phyloP scores from a whole-genome alignment of 2,329 filamentous ascomycete genomes.

The Exophiala xenobiotica region DNA sequence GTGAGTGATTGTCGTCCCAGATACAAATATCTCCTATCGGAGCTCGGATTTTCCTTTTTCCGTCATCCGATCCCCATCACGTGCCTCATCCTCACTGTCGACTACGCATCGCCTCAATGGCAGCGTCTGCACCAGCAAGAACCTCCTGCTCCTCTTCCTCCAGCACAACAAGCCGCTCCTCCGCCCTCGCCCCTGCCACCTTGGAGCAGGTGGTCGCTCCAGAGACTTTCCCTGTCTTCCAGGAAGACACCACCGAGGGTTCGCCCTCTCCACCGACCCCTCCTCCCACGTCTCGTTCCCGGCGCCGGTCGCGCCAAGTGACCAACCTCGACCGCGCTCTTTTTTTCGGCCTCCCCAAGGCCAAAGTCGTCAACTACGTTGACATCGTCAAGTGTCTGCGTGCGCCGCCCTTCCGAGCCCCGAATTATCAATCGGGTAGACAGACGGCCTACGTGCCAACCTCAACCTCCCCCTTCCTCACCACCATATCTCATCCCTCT shows the following conservation, averaged over 20 bases:
- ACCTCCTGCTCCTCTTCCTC: constrained; percentile 8
- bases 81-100: constrained; percentile 6
- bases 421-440: constrained; percentile 13
- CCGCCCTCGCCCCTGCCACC: constrained; percentile 10
- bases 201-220: constrained; percentile 11
- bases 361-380: constrained; percentile 23
- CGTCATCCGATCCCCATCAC: constrained; percentile 1
- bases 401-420: constrained; percentile 13
- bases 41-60: constrained; percentile 20
- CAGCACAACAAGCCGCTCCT: constrained; percentile 2
- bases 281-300: constrained; percentile 6
- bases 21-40: constrained; percentile 10
- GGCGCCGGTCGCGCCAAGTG: constrained; percentile 23
- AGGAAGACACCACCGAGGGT: constrained; percentile 14
- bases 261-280: constrained; percentile 10
- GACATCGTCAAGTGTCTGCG: constrained; percentile 22
- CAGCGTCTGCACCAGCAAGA: constrained; percentile 2
- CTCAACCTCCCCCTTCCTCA: neutral
- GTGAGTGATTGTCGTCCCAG: neutral
- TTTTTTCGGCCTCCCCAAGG: constrained; percentile 15
- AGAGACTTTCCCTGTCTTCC: constrained; percentile 24
- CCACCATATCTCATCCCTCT: neutral
- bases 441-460: neutral
- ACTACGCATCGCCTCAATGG: constrained; percentile 7
- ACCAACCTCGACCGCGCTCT: constrained; percentile 21